A percentile compares a stretch with the other conserved stretches of the same genome.
These are phyloP conservation scores for Coccomyxa subellipsoidea DNA, from an alignment of 163 green algal species.

Conservation along the genomic window DNA sequence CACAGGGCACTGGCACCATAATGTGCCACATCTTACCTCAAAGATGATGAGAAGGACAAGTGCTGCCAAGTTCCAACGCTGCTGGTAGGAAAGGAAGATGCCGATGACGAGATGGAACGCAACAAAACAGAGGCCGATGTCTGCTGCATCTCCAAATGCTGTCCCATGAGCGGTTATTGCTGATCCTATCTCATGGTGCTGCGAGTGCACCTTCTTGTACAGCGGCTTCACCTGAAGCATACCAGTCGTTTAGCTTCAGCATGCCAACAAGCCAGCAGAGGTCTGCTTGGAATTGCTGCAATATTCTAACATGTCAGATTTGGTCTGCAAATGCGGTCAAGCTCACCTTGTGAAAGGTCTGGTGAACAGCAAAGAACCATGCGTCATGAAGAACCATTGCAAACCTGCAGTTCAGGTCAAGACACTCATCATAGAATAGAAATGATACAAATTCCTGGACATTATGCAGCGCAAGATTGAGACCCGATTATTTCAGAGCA, in stretches of 20 bases:
- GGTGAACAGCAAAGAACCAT: slow-evolving; percentile 25
- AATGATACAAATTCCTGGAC: too few relatives aligned
- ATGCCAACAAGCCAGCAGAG: too few relatives aligned
- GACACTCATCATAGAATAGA: not conserved
- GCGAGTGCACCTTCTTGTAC: slow-evolving; percentile 18
- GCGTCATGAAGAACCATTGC: slow-evolving; percentile 25
- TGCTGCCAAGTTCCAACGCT: slow-evolving; percentile 18
- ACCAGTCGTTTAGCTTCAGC: not conserved
- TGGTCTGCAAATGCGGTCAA: too few relatives aligned
- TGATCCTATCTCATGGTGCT: slow-evolving; percentile 10
- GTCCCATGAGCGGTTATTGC: slow-evolving; percentile 4
- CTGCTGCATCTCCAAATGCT: slow-evolving; percentile 16
- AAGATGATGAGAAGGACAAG: slow-evolving; percentile 16
- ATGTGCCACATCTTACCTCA: not conserved
- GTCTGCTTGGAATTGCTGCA: too few relatives aligned
- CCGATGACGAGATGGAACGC: slow-evolving; percentile 17
- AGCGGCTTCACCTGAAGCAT: slow-evolving; percentile 11
- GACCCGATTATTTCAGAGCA: too few relatives aligned
- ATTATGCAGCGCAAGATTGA: too few relatives aligned
- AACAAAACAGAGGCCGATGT: slow-evolving; percentile 28
- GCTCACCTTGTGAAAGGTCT: not conserved
- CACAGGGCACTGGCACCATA: not conserved
- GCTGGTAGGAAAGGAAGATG: slow-evolving; percentile 9
- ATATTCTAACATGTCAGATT: too few relatives aligned
- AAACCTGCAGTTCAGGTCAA: not conserved